Percentiles rank a stretch among this genome's conserved stretches.
Conservation (phyloP, 2,329 filamentous ascomycete species). For the Clonostachys chloroleuca region DNA sequence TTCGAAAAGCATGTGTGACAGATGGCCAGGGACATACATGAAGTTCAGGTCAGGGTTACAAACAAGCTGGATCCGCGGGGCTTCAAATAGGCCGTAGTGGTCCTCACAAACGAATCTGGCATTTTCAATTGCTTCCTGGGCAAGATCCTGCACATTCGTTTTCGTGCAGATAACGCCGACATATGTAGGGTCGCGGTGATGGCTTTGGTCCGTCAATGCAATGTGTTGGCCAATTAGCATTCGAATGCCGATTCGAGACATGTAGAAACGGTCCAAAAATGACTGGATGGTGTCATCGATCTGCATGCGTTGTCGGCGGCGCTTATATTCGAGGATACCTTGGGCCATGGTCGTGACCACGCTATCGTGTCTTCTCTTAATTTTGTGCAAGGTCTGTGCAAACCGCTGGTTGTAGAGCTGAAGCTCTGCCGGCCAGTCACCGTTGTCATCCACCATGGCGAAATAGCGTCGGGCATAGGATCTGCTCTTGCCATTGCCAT, state of each 20-base stretch:
- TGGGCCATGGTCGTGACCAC: constrained; percentile 98
- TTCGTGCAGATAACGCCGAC: constrained; percentile 99
- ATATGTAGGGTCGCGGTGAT: constrained; percentile 85
- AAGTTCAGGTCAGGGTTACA: constrained; percentile 94
- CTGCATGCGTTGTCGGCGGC: constrained; percentile 92
- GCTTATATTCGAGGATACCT: constrained; percentile 97
- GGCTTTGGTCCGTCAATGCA: constrained; percentile 87
- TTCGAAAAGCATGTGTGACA: constrained; percentile 99
- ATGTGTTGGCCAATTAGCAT: constrained; percentile 99
- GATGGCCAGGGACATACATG: constrained; percentile 98
- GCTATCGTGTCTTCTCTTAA: constrained; percentile 93
- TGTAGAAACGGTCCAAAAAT: constrained; percentile 98
- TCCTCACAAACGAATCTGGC: constrained; percentile 99
- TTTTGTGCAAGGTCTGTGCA: constrained; percentile 81
- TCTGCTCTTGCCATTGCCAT: constrained; percentile 37
- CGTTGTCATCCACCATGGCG: constrained; percentile 81
- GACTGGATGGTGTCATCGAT: constrained; percentile 97
- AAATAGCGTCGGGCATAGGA: constrained; percentile 67
- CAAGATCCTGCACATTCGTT: constrained; percentile 92
- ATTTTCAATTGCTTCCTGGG: constrained; percentile 96
- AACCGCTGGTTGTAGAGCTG: constrained; percentile 93
- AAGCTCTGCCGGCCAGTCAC: constrained; percentile 90
- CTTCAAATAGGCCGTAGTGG: constrained; percentile 95
- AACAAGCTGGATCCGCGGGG: constrained; percentile 92
- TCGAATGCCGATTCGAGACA: constrained; percentile 97